A percentile compares a stretch with the other conserved stretches of the same genome.
phyloP scores from a whole-genome alignment of 208 protist genomes.

The Acanthamoeba castellanii region DNA sequence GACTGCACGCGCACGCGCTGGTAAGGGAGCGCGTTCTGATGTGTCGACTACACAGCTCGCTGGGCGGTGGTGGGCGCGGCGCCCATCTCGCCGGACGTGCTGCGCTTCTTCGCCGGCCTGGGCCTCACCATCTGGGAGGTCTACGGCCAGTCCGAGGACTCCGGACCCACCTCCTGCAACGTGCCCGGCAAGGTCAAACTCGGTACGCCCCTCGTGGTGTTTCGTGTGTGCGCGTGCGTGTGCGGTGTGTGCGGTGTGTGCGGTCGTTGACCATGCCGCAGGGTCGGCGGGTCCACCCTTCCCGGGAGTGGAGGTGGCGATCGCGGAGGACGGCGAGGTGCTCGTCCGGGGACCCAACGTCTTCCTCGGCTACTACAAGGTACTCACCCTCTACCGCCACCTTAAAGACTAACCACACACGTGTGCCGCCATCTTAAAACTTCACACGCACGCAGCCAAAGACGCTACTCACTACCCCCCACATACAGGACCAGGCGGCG shows the following conservation, averaged over 20 bases:
- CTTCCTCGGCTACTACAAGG: slow-evolving; percentile 81
- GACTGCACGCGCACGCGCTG: not conserved
- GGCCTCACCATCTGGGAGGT: slow-evolving; percentile 74
- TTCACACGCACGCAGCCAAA: not conserved
- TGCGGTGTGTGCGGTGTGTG: not conserved
- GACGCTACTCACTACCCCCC: no score
- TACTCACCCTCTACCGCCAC: not conserved
- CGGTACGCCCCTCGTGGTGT: no score
- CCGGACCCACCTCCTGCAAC: not conserved
- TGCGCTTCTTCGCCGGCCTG: slow-evolving; percentile 65
- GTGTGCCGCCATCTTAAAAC: not conserved
- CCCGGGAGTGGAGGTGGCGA: slow-evolving; percentile 60
- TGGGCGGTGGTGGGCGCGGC: slow-evolving; percentile 74
- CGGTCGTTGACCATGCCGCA: not conserved
- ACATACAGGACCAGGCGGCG: not conserved
- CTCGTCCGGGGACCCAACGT: slow-evolving; percentile 49
- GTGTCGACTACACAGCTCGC: not conserved
- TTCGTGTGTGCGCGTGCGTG: not conserved
- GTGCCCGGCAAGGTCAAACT: not conserved
- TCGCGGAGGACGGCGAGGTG: slow-evolving; percentile 76
- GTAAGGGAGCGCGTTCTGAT: no score
- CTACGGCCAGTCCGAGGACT: slow-evolving; percentile 79
- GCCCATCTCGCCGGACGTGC: slow-evolving; percentile 70
- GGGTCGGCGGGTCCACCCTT: slow-evolving; percentile 59
- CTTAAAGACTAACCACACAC: not conserved